Conservation (phyloP, 2,329 filamentous ascomycete genomes). For the Didymella segeticola region DNA sequence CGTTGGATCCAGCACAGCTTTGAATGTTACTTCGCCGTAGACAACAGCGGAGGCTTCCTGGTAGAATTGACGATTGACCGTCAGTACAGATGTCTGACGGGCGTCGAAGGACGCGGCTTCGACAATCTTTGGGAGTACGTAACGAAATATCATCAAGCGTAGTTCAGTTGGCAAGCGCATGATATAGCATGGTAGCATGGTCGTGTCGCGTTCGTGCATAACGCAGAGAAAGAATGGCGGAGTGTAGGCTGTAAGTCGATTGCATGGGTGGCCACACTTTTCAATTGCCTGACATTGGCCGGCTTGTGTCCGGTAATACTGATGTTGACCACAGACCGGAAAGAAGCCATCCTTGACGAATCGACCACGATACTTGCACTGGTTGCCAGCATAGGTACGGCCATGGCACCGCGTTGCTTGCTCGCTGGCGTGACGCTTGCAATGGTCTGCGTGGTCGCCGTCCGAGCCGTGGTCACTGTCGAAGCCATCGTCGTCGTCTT, state of each 20-base stretch:
- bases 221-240: slow-evolving; percentile 22
- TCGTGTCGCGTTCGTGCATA: slow-evolving; percentile 16
- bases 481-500: not conserved
- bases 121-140: slow-evolving; percentile 21
- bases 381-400: slow-evolving; percentile 1
- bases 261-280: slow-evolving; percentile 22
- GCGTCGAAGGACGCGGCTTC: not conserved
- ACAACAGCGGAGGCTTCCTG: slow-evolving; percentile 19
- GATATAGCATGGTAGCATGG: slow-evolving; percentile 24
- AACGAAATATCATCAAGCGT: slow-evolving; percentile 24
- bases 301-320: not conserved
- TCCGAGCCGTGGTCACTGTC: not conserved
- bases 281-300: slow-evolving; percentile 25
- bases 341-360: slow-evolving; percentile 2
- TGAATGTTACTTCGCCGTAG: slow-evolving; percentile 19
- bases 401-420: slow-evolving; percentile 5
- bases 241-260: slow-evolving; percentile 7
- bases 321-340: slow-evolving; percentile 13
- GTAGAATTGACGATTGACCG: slow-evolving; percentile 21
- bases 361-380: slow-evolving; percentile 7
- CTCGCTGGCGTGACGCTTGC: slow-evolving; percentile 5
- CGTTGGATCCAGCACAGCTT: not conserved
- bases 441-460: slow-evolving; percentile 2
- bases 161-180: slow-evolving; percentile 24
- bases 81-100: slow-evolving; percentile 7